phyloP scores from a whole-genome alignment of 1,284 basidiomycete genomes.

The Malassezia furfur region DNA sequence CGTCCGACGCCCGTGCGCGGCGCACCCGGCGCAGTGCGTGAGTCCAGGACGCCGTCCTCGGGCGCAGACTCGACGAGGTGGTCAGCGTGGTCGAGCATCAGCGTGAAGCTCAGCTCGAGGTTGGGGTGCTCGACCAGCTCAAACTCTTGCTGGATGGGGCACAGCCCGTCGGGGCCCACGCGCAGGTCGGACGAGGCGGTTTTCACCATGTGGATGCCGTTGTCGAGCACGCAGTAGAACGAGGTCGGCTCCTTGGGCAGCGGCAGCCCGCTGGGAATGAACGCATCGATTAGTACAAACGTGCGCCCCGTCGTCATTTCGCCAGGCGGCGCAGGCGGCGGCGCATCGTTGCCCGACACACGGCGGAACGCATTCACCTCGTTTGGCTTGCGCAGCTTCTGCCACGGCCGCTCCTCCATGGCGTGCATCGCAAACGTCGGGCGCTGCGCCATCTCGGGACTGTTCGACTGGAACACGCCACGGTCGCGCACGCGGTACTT shows the following conservation, averaged over 20 bases:
- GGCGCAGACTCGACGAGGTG: constrained; percentile 26
- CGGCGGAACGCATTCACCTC: constrained; percentile 60
- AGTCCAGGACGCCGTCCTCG: constrained; percentile 23
- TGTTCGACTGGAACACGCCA: constrained; percentile 54
- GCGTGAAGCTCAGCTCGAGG: constrained; percentile 42
- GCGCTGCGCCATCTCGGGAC: constrained; percentile 52
- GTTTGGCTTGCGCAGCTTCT: constrained; percentile 71
- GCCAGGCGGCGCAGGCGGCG: neutral
- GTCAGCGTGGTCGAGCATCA: constrained; percentile 36
- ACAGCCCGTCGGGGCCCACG: constrained; percentile 53
- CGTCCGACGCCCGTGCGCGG: constrained; percentile 25
- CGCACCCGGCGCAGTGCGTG: constrained; percentile 19
- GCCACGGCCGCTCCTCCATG: constrained; percentile 75
- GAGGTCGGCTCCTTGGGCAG: constrained; percentile 55
- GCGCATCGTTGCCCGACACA: neutral
- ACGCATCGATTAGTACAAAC: constrained; percentile 62
- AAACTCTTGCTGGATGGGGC: constrained; percentile 79
- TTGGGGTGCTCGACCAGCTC: constrained; percentile 53
- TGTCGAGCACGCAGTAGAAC: constrained; percentile 84
- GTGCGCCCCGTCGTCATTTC: constrained; percentile 75
- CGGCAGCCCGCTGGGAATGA: constrained; percentile 34
- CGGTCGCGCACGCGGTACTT: constrained; percentile 52
- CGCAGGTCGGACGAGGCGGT: constrained; percentile 67
- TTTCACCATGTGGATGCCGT: constrained; percentile 90
- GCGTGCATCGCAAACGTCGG: constrained; percentile 55